Base-by-base conservation (phyloP, 169 alveolate species). In the Plasmodium gaboni region DNA sequence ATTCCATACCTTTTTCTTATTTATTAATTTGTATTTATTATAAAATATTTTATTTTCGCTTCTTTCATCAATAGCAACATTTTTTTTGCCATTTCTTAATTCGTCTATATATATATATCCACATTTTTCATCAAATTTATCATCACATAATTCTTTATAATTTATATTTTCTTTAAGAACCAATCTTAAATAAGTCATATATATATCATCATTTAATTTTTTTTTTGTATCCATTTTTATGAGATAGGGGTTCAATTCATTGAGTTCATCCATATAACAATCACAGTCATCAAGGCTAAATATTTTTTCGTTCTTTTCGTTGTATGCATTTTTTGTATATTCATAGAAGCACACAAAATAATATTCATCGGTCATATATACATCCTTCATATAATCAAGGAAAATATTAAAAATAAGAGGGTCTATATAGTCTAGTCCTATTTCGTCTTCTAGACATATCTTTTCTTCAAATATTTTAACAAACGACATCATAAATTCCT, bases 401-500 rank as follows among this genome's bases (percentile, higher is more conserved):
- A 63, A 68, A 9, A 83, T 63, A 48, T 55, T 83, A 46, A 68
- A 83, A n/a, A 55, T 26, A 15, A 83, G 24, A 10, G 91, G 91
- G 13, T 83, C 91, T 48, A 53, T 57, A 63, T 51, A 68, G 69
- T 83, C 65, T n/a, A 83, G 1, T 19, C 65, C 59, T 22, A 13
- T 68, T 17, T 83, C 83, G 0, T 57, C 83, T 15, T 68, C 91
- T 15, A 68, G 42, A 0, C 72, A 83, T 38, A 68, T 83, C 26
- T 68, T n/a, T 48, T 71, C 26, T 42, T 83, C 91, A 53, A 83
- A 83, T 1, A 57, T 50, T 57, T 83, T 68, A 60, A 83, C 83
- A 71, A 83, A 83, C 1, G 80, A 46, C 80, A 68, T 68, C 85
- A 83, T 68, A 63, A 83, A 83, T 26, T 83, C 91, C 91, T 83